Evolutionary conservation across 2,329 filamentous ascomycete species (phyloP), one percentile per base, ranked within the genome.

Genomic region (Trichoderma atrobrunneum): DNA sequence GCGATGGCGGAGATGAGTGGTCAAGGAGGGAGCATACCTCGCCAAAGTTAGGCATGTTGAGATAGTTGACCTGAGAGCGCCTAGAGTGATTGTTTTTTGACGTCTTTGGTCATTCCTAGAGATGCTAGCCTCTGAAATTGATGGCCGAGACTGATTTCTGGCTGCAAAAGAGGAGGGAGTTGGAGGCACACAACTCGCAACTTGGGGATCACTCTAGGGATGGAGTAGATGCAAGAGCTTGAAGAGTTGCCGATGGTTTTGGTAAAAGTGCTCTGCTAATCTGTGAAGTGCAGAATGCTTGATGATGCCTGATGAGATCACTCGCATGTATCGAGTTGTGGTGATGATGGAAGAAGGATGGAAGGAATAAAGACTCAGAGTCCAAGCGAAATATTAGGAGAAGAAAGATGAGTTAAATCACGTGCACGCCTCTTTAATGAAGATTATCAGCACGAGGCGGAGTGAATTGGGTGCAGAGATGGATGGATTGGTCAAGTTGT

Each of bases 11-110:
- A 26, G 12, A 43, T 2, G 18, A 32, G 7, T 32, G 24, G 7
- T 16, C 8, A 16, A 11, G 16, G 34, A 26, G 14, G 26, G 11
- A 48, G 24, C 69, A 6, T 39, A 71, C 69, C 24, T 64, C 12
- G 51, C 36, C 60, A 32, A 63, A 71, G 26, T 63, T 64, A 28
- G 59, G 59, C 69, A 71, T 71, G 56, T 3, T 69, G 66, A 18
- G 14, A 36, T 51, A 34, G 34, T 26, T 18, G 14, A 32, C 14
- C 18, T 5, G 18, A 21, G 7, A 7, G 3, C 26, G 32, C n/a
- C 32, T 34, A n/a, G 36, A n/a, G 56, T 5, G 11, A 43, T 43
- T 43, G 10, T 21, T 61, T 16, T n/a, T 18, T 21, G 56, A 34
- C 60, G 16, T 6, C 7, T 24, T n/a, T 51, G 36, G 30, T 10